Conservation (phyloP, 2,329 filamentous ascomycete genomes). For the Pestalotiopsis sp. region DNA sequence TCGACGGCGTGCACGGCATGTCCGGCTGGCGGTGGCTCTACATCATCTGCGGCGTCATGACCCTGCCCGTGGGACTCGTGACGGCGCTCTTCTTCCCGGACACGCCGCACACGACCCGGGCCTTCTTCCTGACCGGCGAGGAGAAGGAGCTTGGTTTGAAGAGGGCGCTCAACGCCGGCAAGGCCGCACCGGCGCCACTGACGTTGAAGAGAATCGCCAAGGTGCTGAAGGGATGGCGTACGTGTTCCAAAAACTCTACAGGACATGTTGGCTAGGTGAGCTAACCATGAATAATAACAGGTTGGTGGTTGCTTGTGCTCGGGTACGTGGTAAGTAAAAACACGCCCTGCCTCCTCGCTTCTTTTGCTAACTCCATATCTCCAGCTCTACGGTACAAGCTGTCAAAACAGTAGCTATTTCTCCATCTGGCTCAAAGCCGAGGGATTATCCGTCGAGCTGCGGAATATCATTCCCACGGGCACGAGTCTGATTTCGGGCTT, state of each 20-base stretch:
- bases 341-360: not conserved
- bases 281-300: not conserved
- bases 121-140: not conserved
- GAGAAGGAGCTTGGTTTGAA: not conserved
- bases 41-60: constrained; percentile 14
- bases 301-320: constrained; percentile 8
- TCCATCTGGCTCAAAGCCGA: constrained; percentile 13
- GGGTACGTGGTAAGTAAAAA: constrained; percentile 10
- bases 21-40: constrained; percentile 14
- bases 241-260: not conserved
- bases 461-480: constrained; percentile 12
- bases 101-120: constrained; percentile 9
- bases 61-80: constrained; percentile 1
- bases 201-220: not conserved
- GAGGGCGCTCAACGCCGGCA: constrained; percentile 4
- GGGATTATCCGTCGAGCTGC: constrained; percentile 1
- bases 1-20: constrained; percentile 9
- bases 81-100: constrained; percentile 12
- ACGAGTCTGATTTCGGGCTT: constrained; percentile 9
- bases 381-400: constrained; percentile 9
- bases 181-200: not conserved
- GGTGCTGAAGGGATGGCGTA: constrained; percentile 5
- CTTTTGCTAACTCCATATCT: not conserved
- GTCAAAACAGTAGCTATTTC: constrained; percentile 7
- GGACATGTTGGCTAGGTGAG: not conserved